A percentile compares a stretch with the other conserved stretches of the same genome.
phyloP scores from a whole-genome alignment of 768 basidiomycete species.

The Suillus subluteus region DNA sequence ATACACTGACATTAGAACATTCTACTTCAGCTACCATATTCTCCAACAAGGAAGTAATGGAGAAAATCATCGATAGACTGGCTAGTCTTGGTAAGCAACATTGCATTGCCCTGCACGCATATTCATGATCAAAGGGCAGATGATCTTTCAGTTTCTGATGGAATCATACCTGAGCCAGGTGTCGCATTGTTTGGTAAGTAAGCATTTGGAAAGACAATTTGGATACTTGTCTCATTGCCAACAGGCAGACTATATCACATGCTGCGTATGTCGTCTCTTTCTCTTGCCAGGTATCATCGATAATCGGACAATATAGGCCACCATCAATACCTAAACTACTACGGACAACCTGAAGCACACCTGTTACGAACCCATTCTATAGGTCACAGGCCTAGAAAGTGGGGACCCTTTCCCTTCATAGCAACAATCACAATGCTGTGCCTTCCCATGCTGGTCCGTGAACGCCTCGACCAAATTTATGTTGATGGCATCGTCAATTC shows the following conservation, averaged over 20 bases:
- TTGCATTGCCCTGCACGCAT: neutral
- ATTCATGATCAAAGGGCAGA: neutral
- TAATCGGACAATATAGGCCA: neutral
- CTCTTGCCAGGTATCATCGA: neutral
- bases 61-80: slow-evolving; percentile 1
- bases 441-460: neutral
- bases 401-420: neutral
- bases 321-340: neutral
- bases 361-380: neutral
- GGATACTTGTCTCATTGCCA: too few relatives aligned
- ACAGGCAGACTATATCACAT: slow-evolving; percentile 7
- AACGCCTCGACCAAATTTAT: neutral
- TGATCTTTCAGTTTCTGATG: neutral
- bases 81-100: neutral
- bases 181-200: slow-evolving; percentile 3
- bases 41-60: neutral
- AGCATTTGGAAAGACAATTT: neutral
- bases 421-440: neutral
- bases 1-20: neutral
- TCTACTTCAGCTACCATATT: neutral
- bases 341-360: slow-evolving; percentile 2
- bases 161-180: neutral
- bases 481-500: neutral
- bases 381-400: neutral
- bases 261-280: neutral